phyloP scores from a whole-genome alignment of 768 basidiomycete genomes.

The Lentinula boryana region DNA sequence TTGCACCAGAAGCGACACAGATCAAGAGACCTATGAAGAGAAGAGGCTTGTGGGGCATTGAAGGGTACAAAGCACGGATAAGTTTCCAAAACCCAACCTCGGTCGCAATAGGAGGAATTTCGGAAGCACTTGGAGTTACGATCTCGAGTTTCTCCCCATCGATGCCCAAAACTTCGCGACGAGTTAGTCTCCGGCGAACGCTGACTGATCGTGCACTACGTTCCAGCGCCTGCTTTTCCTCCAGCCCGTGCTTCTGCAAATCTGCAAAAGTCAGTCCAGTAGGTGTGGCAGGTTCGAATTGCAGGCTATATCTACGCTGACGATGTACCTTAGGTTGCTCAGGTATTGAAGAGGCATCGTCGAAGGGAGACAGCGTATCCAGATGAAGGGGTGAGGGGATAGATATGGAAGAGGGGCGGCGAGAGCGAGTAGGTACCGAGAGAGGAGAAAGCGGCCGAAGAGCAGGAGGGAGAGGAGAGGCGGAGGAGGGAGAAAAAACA shows the following conservation, averaged over 20 bases:
- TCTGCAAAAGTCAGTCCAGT: constrained; percentile 14
- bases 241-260: constrained; percentile 7
- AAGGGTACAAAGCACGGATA: constrained; percentile 55
- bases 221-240: constrained; percentile 38
- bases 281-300: constrained; percentile 55
- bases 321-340: constrained; percentile 13
- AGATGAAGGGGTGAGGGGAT: not conserved
- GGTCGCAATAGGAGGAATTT: constrained; percentile 10
- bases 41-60: constrained; percentile 68
- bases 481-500: not conserved
- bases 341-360: constrained; percentile 12
- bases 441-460: not conserved
- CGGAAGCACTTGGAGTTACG: constrained; percentile 12
- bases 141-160: constrained; percentile 18
- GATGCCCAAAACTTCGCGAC: constrained; percentile 15
- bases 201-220: constrained; percentile 31
- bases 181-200: constrained; percentile 2
- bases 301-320: constrained; percentile 48
- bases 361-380: not conserved
- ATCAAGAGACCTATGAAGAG: constrained; percentile 63
- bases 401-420: constrained; percentile 1
- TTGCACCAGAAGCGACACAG: constrained; percentile 71
- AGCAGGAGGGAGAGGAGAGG: too few relatives aligned
- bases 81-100: constrained; percentile 36
- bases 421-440: not conserved